Conservation (phyloP, 2,329 filamentous ascomycete genomes). For the Colletotrichum eremochloae region DNA sequence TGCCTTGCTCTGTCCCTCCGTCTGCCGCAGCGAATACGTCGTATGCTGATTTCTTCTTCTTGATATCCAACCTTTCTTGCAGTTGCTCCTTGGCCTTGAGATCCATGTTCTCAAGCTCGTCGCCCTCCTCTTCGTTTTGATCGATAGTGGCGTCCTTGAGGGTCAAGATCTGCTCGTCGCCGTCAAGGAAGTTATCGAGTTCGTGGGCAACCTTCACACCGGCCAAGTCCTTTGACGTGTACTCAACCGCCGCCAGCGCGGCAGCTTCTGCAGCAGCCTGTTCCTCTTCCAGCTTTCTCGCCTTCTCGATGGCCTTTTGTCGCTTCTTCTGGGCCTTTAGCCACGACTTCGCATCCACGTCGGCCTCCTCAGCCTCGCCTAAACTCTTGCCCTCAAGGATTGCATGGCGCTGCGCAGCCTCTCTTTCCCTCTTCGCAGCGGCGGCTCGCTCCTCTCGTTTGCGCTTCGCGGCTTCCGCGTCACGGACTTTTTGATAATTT, state of each 20-base stretch:
- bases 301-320: constrained; percentile 89
- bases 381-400: constrained; percentile 86
- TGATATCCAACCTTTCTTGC: constrained; percentile 82
- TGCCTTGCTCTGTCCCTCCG: constrained; percentile 72
- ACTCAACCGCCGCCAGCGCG: constrained; percentile 74
- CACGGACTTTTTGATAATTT: constrained; percentile 76
- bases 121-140: constrained; percentile 86
- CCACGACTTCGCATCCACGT: constrained; percentile 87
- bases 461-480: constrained; percentile 81
- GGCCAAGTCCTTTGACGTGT: constrained; percentile 87
- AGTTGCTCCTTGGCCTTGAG: constrained; percentile 80
- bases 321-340: constrained; percentile 91
- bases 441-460: constrained; percentile 85
- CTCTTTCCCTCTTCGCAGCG: constrained; percentile 88
- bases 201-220: constrained; percentile 95
- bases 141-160: constrained; percentile 94
- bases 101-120: constrained; percentile 86
- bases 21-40: constrained; percentile 80
- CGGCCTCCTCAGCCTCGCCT: constrained; percentile 78
- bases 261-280: constrained; percentile 80
- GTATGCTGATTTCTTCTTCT: constrained; percentile 92
- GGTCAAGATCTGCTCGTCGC: constrained; percentile 89
- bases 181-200: constrained; percentile 82
- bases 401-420: constrained; percentile 81
- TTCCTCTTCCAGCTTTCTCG: constrained; percentile 79